Evolutionary conservation across 805 yeast species (phyloP).

Genomic region (Yarrowia deformans): DNA sequence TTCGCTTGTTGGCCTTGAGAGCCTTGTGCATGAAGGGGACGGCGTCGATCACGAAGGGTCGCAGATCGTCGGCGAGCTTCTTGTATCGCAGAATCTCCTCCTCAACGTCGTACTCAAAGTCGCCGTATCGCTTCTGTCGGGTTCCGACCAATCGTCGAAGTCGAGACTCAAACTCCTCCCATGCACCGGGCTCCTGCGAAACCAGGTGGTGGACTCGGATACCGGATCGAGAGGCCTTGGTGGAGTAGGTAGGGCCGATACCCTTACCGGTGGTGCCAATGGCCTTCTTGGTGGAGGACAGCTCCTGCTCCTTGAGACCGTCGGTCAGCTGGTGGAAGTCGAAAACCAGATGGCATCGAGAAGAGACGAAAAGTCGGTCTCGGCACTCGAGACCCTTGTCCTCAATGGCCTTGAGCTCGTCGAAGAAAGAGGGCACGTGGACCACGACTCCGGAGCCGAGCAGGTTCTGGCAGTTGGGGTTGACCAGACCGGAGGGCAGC

Average conservation of each 20-base stretch:
- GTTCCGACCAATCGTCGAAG: conserved; percentile 79
- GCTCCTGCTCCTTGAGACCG: conserved; percentile 91
- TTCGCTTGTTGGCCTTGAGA: conserved; percentile 76
- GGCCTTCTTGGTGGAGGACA: conserved; percentile 76
- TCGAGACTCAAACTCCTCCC: conserved; percentile 86
- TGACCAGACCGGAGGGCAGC: conserved; percentile 98
- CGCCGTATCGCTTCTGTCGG: conserved; percentile 90
- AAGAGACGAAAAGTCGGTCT: conserved; percentile 83
- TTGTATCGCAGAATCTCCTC: conserved; percentile 81
- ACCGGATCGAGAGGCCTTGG: conserved; percentile 97
- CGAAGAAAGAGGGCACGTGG: conserved; percentile 91
- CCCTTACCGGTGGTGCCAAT: conserved; percentile 99
- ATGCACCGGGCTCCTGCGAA: conserved; percentile 84
- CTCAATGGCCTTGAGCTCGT: conserved; percentile 82
- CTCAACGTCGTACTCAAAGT: conserved; percentile 84
- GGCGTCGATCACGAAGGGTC: conserved; percentile 94
- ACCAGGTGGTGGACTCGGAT: conserved; percentile 95
- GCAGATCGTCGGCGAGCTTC: conserved; percentile 71
- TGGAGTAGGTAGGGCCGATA: conserved; percentile 97
- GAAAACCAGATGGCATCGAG: conserved; percentile 95
- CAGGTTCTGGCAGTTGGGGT: conserved; percentile 86
- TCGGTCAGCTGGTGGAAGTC: conserved; percentile 98
- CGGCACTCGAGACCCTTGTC: conserved; percentile 77
- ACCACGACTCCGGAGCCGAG: conserved; percentile 97
- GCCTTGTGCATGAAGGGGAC: conserved; percentile 80